Conservation (phyloP, 2,329 filamentous ascomycete species). For the Pyricularia sp. region DNA sequence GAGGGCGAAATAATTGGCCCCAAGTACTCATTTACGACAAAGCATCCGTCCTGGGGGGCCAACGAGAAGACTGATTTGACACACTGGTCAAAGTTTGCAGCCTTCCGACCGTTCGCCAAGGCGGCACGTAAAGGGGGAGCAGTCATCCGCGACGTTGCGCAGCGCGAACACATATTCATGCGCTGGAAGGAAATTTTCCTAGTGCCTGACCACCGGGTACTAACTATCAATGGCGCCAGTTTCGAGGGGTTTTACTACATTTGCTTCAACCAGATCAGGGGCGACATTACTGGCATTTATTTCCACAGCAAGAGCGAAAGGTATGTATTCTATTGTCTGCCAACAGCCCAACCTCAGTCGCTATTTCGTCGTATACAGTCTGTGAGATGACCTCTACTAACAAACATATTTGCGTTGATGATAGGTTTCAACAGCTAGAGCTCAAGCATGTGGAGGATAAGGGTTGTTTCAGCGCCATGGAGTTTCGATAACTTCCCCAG, state of each 20-base stretch:
- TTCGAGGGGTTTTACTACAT: slow-evolving; percentile 99
- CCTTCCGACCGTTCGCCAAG: slow-evolving; percentile 68
- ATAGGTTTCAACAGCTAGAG: slow-evolving; percentile 84
- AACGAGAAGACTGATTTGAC: slow-evolving; percentile 83
- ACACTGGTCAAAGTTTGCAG: slow-evolving; percentile 86
- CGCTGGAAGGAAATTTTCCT: slow-evolving; percentile 98
- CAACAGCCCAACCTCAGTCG: neutral
- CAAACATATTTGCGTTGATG: neutral
- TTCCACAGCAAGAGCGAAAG: slow-evolving; percentile 98
- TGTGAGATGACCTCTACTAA: neutral
- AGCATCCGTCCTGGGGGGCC: slow-evolving; percentile 84
- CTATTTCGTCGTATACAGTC: neutral
- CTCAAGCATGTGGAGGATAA: slow-evolving; percentile 78
- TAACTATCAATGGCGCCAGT: slow-evolving; percentile 85
- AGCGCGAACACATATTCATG: slow-evolving; percentile 92
- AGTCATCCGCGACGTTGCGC: slow-evolving; percentile 58
- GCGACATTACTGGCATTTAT: slow-evolving; percentile 86
- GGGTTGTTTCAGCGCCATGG: slow-evolving; percentile 77
- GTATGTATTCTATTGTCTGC: slow-evolving; percentile 41
- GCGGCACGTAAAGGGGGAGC: slow-evolving; percentile 47
- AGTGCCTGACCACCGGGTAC: slow-evolving; percentile 86
- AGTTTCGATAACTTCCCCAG: slow-evolving; percentile 60
- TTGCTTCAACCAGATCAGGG: slow-evolving; percentile 88
- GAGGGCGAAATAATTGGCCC: slow-evolving; percentile 95
- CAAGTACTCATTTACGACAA: slow-evolving; percentile 89